Evolutionary conservation across 2,329 filamentous ascomycete genomes (phyloP).

Genomic region (Samsoniella hepiali): DNA sequence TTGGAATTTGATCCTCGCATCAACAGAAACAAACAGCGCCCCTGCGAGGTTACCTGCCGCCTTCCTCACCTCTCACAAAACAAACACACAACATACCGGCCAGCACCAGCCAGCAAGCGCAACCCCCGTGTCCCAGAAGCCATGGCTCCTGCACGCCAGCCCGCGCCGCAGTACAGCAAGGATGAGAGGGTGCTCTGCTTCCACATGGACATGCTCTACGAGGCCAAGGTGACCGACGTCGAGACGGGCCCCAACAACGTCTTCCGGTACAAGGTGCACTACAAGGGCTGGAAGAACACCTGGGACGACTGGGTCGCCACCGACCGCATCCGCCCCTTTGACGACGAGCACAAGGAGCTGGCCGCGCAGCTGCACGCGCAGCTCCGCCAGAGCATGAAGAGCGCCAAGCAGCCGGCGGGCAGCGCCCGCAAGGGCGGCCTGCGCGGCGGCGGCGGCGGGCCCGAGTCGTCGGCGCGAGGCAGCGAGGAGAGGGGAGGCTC

Average conservation of each 20-base stretch:
- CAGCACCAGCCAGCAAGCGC: neutral
- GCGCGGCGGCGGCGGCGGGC: constrained; percentile 29
- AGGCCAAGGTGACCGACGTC: constrained; percentile 89
- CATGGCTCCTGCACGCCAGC: constrained; percentile 45
- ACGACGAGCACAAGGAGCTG: constrained; percentile 90
- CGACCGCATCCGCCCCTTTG: constrained; percentile 91
- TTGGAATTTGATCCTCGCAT: neutral
- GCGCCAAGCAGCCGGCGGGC: constrained; percentile 42
- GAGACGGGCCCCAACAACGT: constrained; percentile 65
- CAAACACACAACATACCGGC: too few relatives aligned
- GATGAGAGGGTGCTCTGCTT: constrained; percentile 97
- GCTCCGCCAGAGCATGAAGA: constrained; percentile 57
- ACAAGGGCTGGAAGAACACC: constrained; percentile 99
- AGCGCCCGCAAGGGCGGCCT: neutral
- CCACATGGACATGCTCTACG: constrained; percentile 94
- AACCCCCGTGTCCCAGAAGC: constrained; percentile 10
- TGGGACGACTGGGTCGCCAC: constrained; percentile 99
- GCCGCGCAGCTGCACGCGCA: constrained; percentile 70
- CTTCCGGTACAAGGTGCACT: constrained; percentile 90
- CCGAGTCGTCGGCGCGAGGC: constrained; percentile 56
- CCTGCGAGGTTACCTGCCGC: neutral
- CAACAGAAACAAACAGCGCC: neutral
- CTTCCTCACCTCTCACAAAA: constrained; percentile 4
- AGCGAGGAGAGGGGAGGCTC: constrained; percentile 71
- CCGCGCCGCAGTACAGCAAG: constrained; percentile 55